Evolutionary conservation across 768 basidiomycete species (phyloP), one percentile per base, ranked within the genome.

Genomic region (Tulasnella sp.): DNA sequence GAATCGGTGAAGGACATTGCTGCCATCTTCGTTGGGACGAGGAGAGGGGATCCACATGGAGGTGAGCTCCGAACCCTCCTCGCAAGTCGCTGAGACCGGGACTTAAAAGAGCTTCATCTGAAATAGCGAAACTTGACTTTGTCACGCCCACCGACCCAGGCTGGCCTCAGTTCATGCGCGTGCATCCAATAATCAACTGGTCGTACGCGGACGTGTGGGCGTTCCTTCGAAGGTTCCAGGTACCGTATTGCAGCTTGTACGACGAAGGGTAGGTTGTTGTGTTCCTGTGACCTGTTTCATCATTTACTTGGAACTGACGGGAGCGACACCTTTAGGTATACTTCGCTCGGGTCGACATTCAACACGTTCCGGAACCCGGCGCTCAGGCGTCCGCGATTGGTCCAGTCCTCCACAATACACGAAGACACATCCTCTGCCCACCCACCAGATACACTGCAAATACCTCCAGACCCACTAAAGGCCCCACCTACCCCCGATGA

Each of bases 101-200:
- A 4, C n/a, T 13, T n/a, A 16, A 44, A 57, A 32, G 6, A 46
- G 11, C 6, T 2, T 2, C 79, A 29, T 61, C 7, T n/a, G 32
- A 39, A 37, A n/a, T 79, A 96, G 95, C 90, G 4, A 89, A 84
- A n/a, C 87, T 98, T 77, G 87, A 89, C 0, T 88, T 90, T 81
- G 88, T 89, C 76, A 91, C 91, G 80, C 92, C 89, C 83, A 98
- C 96, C 5, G 98, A 99, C 84, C 85, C 89, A 0, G 92, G 88
- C 76, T 99, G 98, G 98, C 97, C 98, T 9, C 81, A 83, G 5
- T 95, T 95, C 81, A 91, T 95, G 83, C 90, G 98, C 26, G 89
- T 99, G 26, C 96, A 99, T 82, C 98, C 98, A 0, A 92, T 99
- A 81, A 93, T 99, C 78, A 91, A 98, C 83, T 99, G 98, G 98